phyloP scores from a whole-genome alignment of 2,329 filamentous ascomycete genomes.

The Aspergillus sp. region DNA sequence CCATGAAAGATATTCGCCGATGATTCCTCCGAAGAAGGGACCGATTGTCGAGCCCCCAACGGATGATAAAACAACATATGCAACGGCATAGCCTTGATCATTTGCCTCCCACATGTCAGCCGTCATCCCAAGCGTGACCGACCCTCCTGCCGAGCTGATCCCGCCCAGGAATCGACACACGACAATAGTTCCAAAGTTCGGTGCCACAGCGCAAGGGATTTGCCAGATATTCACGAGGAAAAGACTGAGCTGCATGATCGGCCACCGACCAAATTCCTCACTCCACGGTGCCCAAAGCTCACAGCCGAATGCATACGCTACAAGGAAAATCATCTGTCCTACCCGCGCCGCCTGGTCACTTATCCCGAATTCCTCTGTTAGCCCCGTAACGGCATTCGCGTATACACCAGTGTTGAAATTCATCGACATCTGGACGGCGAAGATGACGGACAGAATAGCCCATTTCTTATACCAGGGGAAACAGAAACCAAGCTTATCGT shows the following conservation, averaged over 20 bases:
- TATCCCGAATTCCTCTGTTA: slow-evolving; percentile 59
- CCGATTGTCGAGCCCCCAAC: slow-evolving; percentile 46
- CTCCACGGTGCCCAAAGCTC: slow-evolving; percentile 84
- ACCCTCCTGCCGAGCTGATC: slow-evolving; percentile 57
- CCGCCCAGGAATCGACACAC: slow-evolving; percentile 61
- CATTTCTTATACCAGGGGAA: slow-evolving; percentile 61
- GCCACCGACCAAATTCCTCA: slow-evolving; percentile 71
- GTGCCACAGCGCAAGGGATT: slow-evolving; percentile 62
- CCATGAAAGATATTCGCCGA: slow-evolving; percentile 45
- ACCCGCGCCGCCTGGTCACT: slow-evolving; percentile 60
- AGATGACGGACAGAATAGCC: slow-evolving; percentile 61
- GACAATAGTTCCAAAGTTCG: slow-evolving; percentile 62
- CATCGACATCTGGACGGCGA: slow-evolving; percentile 66
- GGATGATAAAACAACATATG: slow-evolving; percentile 54
- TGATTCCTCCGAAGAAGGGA: slow-evolving; percentile 50
- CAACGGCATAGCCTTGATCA: slow-evolving; percentile 53
- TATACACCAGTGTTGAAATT: slow-evolving; percentile 71
- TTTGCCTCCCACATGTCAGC: slow-evolving; percentile 56
- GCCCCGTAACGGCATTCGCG: slow-evolving; percentile 58
- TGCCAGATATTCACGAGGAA: slow-evolving; percentile 75
- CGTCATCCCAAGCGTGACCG: slow-evolving; percentile 58
- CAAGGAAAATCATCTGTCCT: slow-evolving; percentile 68
- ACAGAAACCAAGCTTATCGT: slow-evolving; percentile 56
- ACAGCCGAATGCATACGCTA: slow-evolving; percentile 78
- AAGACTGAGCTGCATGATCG: slow-evolving; percentile 64